Percentiles rank a stretch among this genome's conserved stretches.
phyloP scores from a whole-genome alignment of 2,329 filamentous ascomycete species.

The Neurospora crassa region DNA sequence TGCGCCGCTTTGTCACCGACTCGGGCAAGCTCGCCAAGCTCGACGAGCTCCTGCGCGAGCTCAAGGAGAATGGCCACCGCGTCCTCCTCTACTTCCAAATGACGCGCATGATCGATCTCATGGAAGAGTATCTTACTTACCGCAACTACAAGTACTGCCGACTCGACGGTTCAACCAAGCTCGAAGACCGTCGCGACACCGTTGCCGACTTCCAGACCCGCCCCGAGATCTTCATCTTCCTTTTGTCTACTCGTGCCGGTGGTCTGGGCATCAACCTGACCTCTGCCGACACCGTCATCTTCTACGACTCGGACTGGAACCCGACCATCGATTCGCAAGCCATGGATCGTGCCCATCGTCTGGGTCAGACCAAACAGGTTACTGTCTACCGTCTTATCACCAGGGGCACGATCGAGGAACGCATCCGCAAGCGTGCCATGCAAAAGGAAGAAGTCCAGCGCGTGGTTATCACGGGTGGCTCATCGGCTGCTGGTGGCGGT shows the following conservation, averaged over 20 bases:
- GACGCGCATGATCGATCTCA: constrained; percentile 98
- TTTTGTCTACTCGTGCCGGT: constrained; percentile 91
- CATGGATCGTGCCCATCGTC: constrained; percentile 97
- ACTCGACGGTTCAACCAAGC: constrained; percentile 90
- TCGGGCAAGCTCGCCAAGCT: constrained; percentile 92
- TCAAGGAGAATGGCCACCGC: constrained; percentile 88
- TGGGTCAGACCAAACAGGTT: constrained; percentile 91
- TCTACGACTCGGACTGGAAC: constrained; percentile 99
- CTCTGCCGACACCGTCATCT: constrained; percentile 94
- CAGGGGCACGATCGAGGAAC: constrained; percentile 91
- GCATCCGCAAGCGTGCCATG: constrained; percentile 89
- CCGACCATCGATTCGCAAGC: constrained; percentile 97
- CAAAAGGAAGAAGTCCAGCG: constrained; percentile 99
- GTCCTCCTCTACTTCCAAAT: constrained; percentile 99
- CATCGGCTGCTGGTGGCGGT: constrained; percentile 47
- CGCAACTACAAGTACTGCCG: constrained; percentile 98
- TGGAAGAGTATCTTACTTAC: constrained; percentile 98
- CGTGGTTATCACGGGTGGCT: constrained; percentile 85
- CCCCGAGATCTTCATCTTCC: constrained; percentile 93
- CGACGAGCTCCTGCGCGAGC: constrained; percentile 74
- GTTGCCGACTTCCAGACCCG: constrained; percentile 94
- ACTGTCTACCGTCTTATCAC: constrained; percentile 98
- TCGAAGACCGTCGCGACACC: constrained; percentile 93
- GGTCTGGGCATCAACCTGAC: constrained; percentile 97
- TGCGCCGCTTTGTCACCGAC: constrained; percentile 95